Evolutionary conservation across 345 rosid species (phyloP), one percentile per base, ranked within the genome.

Genomic region (Eucalyptus tenuipes): DNA sequence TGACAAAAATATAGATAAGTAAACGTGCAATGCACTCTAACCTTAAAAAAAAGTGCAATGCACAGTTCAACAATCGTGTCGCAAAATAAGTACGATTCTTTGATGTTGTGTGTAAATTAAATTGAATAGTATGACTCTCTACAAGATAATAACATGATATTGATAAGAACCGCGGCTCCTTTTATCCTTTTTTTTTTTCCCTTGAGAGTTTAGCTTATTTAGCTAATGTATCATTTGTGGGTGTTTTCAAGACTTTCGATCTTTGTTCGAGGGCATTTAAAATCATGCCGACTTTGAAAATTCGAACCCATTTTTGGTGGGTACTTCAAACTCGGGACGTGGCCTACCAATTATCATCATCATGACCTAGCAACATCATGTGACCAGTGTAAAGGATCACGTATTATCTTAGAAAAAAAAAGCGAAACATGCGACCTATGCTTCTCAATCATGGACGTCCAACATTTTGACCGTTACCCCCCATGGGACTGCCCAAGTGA

Each of bases 21-120:
- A 22, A 40, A 11, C 2, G 2, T 40, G 84, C 47, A 3, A 37
- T 4, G 37, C 10, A 2, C 37, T 47, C 49, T 10, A 0, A 52
- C 24, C 25, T 25, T 4, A 9, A 7, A 16, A 18, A 22, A 37
- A 10, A 2, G 2, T 40, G 47, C 84, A 6, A 20, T 11, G 29
- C 27, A 3, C 8, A 10, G 2, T 12, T 37, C 4, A 11, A 13
- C 11, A 15, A 64, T n/a, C 0, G 17, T 64, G 1, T 13, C 3
- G 4, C 37, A 16, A 64, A 7, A 64, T 64, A 4, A 16, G 20
- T 64, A n/a, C 3, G 2, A 7, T 7, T n/a, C 9, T 3, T 7
- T 3, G 3, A 31, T 14, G 3, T 64, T 14, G 6, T 7, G 75
- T 13, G 9, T n/a, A n/a, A n/a, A 16, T 17, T 64, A 64, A 64